Evolutionary conservation across 306 rosid genomes (phyloP).

Genomic region (Dryas drummondii): DNA sequence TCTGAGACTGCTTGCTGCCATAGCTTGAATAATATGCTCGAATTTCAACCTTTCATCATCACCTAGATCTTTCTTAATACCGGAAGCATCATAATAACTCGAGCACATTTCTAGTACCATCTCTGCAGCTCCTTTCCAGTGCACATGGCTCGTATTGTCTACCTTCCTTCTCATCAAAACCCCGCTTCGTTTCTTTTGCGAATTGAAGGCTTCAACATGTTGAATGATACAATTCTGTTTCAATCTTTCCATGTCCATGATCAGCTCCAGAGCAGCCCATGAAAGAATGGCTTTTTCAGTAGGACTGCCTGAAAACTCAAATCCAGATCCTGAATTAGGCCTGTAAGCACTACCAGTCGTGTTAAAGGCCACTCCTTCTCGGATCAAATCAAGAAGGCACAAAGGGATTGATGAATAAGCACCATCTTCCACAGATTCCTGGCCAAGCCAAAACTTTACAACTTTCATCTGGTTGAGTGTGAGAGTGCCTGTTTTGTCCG

Average conservation of each 20-base stretch:
- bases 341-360: conserved; percentile 41
- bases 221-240: conserved; percentile 9
- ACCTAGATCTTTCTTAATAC: conserved; percentile 12
- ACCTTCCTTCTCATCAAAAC: conserved; percentile 25
- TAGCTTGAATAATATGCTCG: conserved; percentile 31
- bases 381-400: conserved; percentile 6
- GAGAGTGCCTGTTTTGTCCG: conserved; percentile 46
- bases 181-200: conserved; percentile 39
- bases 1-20: conserved; percentile 38
- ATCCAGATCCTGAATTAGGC: conserved; percentile 18
- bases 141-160: conserved; percentile 28
- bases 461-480: conserved; percentile 43
- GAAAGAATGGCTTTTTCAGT: conserved; percentile 54
- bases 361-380: conserved; percentile 42
- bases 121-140: conserved; percentile 52
- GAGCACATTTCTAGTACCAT: conserved; percentile 35
- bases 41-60: conserved; percentile 13
- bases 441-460: conserved; percentile 33
- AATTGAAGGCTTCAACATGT: conserved; percentile 45
- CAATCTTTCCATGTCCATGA: conserved; percentile 33
- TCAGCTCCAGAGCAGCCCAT: conserved; percentile 39
- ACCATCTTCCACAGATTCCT: conserved; percentile 12
- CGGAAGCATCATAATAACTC: conserved; percentile 34
- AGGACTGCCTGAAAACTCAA: conserved; percentile 43
- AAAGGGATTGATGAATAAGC: conserved; percentile 16